Conservation (phyloP, 2,329 filamentous ascomycete genomes). For the Aspergillus sp. region DNA sequence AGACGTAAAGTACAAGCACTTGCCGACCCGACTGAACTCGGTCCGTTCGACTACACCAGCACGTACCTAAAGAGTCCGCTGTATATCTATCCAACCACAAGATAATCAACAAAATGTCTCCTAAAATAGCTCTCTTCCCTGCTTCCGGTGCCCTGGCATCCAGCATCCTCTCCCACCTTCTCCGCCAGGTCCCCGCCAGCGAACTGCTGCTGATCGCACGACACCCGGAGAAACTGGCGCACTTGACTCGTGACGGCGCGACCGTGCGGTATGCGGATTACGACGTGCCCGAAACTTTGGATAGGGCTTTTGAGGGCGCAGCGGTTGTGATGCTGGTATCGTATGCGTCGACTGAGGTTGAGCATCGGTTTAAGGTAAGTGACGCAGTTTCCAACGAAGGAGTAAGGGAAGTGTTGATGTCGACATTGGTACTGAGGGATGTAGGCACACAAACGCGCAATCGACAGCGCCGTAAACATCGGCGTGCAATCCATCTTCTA, state of each 20-base stretch:
- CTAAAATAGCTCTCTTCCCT: constrained; percentile 35
- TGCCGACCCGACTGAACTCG: no score
- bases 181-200: constrained; percentile 36
- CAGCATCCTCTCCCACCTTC: constrained; percentile 44
- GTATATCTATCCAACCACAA: neutral
- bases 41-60: no score
- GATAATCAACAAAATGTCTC: constrained; percentile 7
- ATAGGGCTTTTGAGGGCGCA: constrained; percentile 42
- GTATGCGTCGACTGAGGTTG: constrained; percentile 43
- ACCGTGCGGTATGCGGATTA: constrained; percentile 40
- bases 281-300: constrained; percentile 40
- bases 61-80: no score
- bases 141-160: constrained; percentile 47
- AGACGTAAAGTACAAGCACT: no score
- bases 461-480: constrained; percentile 45
- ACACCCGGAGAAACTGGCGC: constrained; percentile 14
- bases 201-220: constrained; percentile 44
- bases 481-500: constrained; percentile 52
- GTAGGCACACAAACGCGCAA: constrained; percentile 39
- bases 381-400: neutral
- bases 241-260: constrained; percentile 12
- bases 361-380: constrained; percentile 37
- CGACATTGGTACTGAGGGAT: constrained; percentile 1
- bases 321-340: constrained; percentile 50
- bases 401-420: no score